A percentile compares a stretch with the other conserved stretches of the same genome.
These are phyloP conservation scores for Aeschynomene evenia DNA, from an alignment of 306 rosid genomes.

Conservation along the genomic window DNA sequence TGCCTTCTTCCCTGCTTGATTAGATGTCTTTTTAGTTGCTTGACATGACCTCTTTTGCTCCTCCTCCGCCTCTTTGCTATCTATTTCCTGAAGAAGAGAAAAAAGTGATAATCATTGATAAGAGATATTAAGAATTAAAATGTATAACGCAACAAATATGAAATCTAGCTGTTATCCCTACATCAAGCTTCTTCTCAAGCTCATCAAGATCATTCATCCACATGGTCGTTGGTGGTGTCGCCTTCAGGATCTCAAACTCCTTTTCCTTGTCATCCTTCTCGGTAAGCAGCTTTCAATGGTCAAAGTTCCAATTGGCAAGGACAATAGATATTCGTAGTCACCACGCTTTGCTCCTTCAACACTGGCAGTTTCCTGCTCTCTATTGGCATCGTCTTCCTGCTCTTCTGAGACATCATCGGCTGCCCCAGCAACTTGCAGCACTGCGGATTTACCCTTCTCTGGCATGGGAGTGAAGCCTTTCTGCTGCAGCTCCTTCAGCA, in stretches of 20 bases:
- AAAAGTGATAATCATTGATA: neutral
- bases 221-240: constrained; percentile 59
- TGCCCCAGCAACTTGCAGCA: constrained; percentile 93
- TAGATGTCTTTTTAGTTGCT: constrained; percentile 34
- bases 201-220: constrained; percentile 81
- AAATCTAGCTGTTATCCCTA: constrained; percentile 23
- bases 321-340: constrained; percentile 76
- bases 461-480: constrained; percentile 95
- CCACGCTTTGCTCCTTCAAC: constrained; percentile 45
- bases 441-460: constrained; percentile 63
- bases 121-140: neutral
- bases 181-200: constrained; percentile 73
- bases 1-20: constrained; percentile 56
- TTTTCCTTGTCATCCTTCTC: constrained; percentile 57
- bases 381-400: constrained; percentile 50
- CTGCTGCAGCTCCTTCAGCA: constrained; percentile 68
- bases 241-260: constrained; percentile 61
- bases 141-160: neutral
- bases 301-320: constrained; percentile 77
- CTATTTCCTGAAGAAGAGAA: constrained; percentile 53
- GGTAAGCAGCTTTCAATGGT: constrained; percentile 65
- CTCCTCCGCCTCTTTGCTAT: constrained; percentile 63
- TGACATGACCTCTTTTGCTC: constrained; percentile 48
- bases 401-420: constrained; percentile 60
- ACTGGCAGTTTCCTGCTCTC: constrained; percentile 48